Evolutionary conservation across 257 asterid species (phyloP).

Genomic region (Solanum chilense): DNA sequence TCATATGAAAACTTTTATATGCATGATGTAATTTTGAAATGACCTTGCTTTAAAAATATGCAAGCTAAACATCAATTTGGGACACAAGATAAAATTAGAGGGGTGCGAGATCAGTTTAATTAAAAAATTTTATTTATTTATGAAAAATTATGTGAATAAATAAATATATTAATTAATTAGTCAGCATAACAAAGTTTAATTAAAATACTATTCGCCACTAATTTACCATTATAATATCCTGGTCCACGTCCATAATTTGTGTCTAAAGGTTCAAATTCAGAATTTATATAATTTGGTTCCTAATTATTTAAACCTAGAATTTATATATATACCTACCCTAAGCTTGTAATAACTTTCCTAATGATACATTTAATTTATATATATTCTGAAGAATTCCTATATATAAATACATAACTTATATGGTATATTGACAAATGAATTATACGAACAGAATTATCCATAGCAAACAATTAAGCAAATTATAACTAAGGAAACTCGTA

Average conservation of each 20-base stretch:
- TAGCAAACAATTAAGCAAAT: background rate
- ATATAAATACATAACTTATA: background rate
- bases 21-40: background rate
- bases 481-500: background rate
- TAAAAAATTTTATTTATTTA: no score
- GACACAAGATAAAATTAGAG: background rate
- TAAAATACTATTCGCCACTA: background rate
- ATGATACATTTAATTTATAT: no score
- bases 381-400: no score
- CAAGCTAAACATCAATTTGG: background rate
- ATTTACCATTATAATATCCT: background rate
- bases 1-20: background rate
- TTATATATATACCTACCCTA: no score
- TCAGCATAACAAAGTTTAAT: background rate
- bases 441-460: background rate
- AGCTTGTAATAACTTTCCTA: no score
- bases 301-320: no score
- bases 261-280: background rate
- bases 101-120: background rate
- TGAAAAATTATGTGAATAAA: background rate
- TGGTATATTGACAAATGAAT: background rate
- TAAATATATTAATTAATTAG: no score
- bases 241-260: background rate
- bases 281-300: no score
- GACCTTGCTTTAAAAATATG: background rate